Evolutionary conservation across 805 yeast species (phyloP).

Genomic region (Kuraishia ogatae): DNA sequence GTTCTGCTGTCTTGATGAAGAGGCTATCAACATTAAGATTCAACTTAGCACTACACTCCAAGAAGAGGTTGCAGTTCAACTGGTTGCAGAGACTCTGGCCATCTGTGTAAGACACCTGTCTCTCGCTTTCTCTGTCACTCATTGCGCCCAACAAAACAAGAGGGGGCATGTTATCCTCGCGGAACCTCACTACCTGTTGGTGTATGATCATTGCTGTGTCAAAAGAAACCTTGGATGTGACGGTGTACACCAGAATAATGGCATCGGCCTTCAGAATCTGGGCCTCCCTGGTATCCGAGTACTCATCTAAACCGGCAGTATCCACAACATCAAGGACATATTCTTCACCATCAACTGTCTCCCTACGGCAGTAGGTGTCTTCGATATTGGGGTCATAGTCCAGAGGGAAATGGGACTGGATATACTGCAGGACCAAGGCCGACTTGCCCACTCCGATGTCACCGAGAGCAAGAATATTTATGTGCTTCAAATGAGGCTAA

Average conservation of each 20-base stretch:
- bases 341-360: constrained; percentile 26
- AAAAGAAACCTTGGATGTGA: constrained; percentile 39
- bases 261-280: constrained; percentile 31
- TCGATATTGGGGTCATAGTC: constrained; percentile 18
- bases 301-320: constrained; percentile 79
- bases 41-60: constrained; percentile 2
- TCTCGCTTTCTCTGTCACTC: constrained; percentile 63
- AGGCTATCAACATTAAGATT: constrained; percentile 1
- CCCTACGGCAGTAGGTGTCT: constrained; percentile 15
- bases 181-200: constrained; percentile 72
- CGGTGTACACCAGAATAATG: constrained; percentile 39
- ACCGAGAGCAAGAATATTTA: constrained; percentile 21
- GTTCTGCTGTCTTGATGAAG: constrained; percentile 1
- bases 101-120: constrained; percentile 67
- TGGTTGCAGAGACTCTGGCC: constrained; percentile 17
- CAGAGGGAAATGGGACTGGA: constrained; percentile 13
- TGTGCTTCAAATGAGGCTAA: neutral
- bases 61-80: neutral
- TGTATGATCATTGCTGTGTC: constrained; percentile 23
- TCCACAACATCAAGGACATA: constrained; percentile 51
- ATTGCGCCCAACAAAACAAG: constrained; percentile 68
- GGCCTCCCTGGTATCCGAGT: constrained; percentile 11
- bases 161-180: constrained; percentile 19
- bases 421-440: constrained; percentile 14
- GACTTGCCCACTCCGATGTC: constrained; percentile 24